Evolutionary conservation across 2,329 filamentous ascomycete genomes (phyloP).

Genomic region (Colletotrichum magnum): DNA sequence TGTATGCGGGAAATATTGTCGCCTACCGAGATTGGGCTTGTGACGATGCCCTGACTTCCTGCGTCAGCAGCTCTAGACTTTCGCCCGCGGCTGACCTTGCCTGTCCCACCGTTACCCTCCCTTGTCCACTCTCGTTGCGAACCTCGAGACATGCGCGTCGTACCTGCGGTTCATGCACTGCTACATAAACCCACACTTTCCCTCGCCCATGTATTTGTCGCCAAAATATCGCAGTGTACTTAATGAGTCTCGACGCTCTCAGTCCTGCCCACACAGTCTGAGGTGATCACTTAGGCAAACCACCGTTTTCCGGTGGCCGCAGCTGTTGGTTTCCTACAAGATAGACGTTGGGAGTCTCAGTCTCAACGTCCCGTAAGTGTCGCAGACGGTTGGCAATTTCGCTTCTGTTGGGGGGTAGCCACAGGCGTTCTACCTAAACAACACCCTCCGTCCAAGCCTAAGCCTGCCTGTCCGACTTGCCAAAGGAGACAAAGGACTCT

Average conservation of each 20-base stretch:
- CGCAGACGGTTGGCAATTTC: no score
- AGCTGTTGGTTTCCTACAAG: neutral
- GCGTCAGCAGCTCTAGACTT: slow-evolving; percentile 20
- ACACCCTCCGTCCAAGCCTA: no score
- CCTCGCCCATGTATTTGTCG: slow-evolving; percentile 2
- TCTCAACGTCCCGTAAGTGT: no score
- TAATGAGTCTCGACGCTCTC: neutral
- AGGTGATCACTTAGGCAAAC: neutral
- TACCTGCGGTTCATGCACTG: slow-evolving; percentile 34
- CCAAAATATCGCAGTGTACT: neutral
- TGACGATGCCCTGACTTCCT: slow-evolving; percentile 22
- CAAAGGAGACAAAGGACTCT: neutral
- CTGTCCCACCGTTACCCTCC: slow-evolving; percentile 22
- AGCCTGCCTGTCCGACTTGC: no score
- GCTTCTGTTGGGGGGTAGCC: no score
- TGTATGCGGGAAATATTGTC: slow-evolving; percentile 38
- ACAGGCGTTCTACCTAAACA: no score
- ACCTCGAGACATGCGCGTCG: slow-evolving; percentile 21
- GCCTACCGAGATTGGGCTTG: slow-evolving; percentile 38
- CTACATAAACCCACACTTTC: slow-evolving; percentile 27
- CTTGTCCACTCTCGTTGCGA: slow-evolving; percentile 20
- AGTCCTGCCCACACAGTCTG: slow-evolving; percentile 5
- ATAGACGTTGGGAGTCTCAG: neutral
- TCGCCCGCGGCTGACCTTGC: slow-evolving; percentile 27
- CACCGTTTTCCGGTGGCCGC: neutral